Conservation (phyloP, 2,329 filamentous ascomycete genomes). For the Aspergillus sp. region DNA sequence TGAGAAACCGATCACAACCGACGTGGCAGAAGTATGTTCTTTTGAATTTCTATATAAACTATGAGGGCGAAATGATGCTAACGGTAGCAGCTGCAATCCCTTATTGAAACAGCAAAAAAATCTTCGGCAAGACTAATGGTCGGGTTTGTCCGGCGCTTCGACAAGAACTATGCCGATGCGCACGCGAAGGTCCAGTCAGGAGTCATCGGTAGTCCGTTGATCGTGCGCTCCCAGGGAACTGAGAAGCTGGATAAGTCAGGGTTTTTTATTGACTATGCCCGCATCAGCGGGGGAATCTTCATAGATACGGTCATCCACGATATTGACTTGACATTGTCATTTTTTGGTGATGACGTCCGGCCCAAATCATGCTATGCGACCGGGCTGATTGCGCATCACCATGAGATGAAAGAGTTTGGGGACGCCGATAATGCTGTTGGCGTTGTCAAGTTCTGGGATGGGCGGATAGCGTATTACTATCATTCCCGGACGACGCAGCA, state of each 20-base stretch:
- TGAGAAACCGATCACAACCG: constrained; percentile 57
- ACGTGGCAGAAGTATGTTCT: constrained; percentile 53
- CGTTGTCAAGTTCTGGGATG: constrained; percentile 64
- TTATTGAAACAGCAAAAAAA: constrained; percentile 56
- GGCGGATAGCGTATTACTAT: constrained; percentile 65
- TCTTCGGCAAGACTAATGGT: constrained; percentile 65
- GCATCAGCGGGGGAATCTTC: constrained; percentile 67
- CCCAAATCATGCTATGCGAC: constrained; percentile 58
- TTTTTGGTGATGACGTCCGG: constrained; percentile 53
- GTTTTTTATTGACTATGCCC: constrained; percentile 68
- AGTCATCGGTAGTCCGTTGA: constrained; percentile 58
- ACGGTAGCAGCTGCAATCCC: constrained; percentile 39
- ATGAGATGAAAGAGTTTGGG: constrained; percentile 56
- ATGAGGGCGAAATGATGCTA: neutral
- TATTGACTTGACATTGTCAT: constrained; percentile 66
- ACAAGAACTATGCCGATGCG: constrained; percentile 64
- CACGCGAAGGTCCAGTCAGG: constrained; percentile 54
- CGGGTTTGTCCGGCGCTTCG: constrained; percentile 67
- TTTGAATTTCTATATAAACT: constrained; percentile 4
- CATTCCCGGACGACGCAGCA: constrained; percentile 65
- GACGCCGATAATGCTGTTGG: constrained; percentile 65
- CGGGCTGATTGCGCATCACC: constrained; percentile 60
- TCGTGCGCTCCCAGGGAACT: constrained; percentile 66
- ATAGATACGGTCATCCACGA: constrained; percentile 71
- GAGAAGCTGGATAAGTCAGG: constrained; percentile 64